phyloP scores from a whole-genome alignment of 106 monocot genomes.

The Dendrobium huoshanense region DNA sequence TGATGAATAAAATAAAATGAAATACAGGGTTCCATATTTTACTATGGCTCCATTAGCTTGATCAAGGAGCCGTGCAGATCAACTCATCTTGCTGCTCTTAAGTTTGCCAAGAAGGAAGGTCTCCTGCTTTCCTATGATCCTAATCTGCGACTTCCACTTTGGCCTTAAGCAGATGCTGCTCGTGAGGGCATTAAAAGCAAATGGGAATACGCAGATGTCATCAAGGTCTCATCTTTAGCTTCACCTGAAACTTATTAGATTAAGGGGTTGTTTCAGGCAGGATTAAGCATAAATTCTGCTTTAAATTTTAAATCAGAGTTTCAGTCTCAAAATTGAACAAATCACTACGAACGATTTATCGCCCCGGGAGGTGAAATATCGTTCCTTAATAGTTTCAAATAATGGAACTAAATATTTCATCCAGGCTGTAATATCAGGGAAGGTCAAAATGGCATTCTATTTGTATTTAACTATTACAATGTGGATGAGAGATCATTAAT shows the following conservation, averaged over 20 bases:
- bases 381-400: too few relatives aligned
- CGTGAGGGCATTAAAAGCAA: constrained; percentile 26
- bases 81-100: constrained; percentile 18
- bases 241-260: neutral
- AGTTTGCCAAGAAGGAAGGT: constrained; percentile 22
- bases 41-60: constrained; percentile 34
- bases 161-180: constrained; percentile 25
- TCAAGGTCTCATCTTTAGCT: constrained; percentile 12
- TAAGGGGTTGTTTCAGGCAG: neutral
- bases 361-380: too few relatives aligned
- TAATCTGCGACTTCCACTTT: constrained; percentile 24
- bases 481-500: too few relatives aligned
- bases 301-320: too few relatives aligned
- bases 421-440: too few relatives aligned
- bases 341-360: too few relatives aligned
- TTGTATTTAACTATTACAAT: too few relatives aligned
- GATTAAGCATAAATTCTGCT: too few relatives aligned
- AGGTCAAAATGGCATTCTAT: too few relatives aligned
- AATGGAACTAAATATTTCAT: too few relatives aligned
- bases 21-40: constrained; percentile 22
- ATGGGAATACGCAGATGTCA: constrained; percentile 22
- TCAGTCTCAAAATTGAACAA: too few relatives aligned
- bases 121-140: constrained; percentile 24
- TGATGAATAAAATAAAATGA: neutral
- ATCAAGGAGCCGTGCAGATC: constrained; percentile 34